Base-by-base conservation (phyloP, 2,329 filamentous ascomycete genomes). In the Fusarium graminum region DNA sequence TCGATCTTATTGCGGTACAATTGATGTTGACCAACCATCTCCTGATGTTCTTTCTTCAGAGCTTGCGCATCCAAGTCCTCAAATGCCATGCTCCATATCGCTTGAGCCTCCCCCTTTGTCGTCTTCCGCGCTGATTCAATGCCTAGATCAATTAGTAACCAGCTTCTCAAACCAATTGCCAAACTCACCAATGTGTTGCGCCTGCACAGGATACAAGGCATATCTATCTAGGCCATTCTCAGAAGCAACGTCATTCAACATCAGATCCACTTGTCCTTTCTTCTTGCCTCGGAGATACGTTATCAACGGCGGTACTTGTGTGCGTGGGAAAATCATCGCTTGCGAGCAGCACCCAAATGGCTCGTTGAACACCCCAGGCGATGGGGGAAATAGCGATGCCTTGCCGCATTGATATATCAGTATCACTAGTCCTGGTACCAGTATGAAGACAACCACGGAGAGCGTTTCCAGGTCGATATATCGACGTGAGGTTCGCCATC, bases 81-180 rank as follows among this genome's bases (percentile, higher is more conserved):
- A 43, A 63, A 63, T 0, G 52, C 59, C 59, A 63, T 63, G 9
- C 59, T 63, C 60, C 60, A 63, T 1, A 63, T 63, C 1, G 60
- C 45, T 34, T 52, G 60, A 3, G 59, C 59, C 34, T 63, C 60
- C 4, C 32, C 38, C 12, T 63, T 63, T 2, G 38, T 9, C 3
- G 60, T 63, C 10, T 59, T 59, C 9, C 60, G 26, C 0, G 59
- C 60, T 6, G 60, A 63, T 4, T 63, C 52, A 3, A 52, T 44
- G 4, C 59, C 60, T 63, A 14, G 2, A 22, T 12, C 2, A 16
- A 2, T 44, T 3, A 30, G 46, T 17, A 38, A 7, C 10, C 2
- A 0, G 1, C 3, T 0, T 2, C 22, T 22, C 6, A 1, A 6
- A 4, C 2, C 6, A 10, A 7, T 1, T 22, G 2, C 3, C 0